A percentile compares a stretch with the other conserved stretches of the same genome.
These are phyloP conservation scores for Monilinia polystroma DNA, from an alignment of 2,329 filamentous ascomycete genomes.

Conservation along the genomic window DNA sequence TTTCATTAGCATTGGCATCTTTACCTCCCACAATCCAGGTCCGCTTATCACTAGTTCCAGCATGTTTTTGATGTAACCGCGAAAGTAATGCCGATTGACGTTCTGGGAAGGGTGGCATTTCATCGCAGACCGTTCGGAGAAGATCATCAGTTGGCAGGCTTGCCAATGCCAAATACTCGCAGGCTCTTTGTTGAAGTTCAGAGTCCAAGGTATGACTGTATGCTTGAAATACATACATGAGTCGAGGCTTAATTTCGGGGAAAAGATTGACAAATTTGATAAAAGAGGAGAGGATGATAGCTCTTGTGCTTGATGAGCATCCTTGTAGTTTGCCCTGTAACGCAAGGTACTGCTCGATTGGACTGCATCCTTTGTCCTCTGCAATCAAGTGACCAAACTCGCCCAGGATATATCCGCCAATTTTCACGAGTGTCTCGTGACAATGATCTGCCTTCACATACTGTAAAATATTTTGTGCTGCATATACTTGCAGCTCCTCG, in stretches of 20 bases:
- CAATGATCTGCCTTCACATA: constrained; percentile 92
- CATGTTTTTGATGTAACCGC: constrained; percentile 90
- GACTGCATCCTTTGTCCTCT: constrained; percentile 86
- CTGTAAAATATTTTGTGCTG: constrained; percentile 86
- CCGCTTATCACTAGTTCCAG: constrained; percentile 87
- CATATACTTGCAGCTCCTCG: constrained; percentile 95
- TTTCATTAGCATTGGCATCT: constrained; percentile 80
- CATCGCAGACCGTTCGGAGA: constrained; percentile 89
- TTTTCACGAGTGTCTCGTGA: constrained; percentile 96
- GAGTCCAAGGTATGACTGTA: constrained; percentile 95
- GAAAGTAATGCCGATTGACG: constrained; percentile 88
- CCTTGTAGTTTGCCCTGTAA: constrained; percentile 85
- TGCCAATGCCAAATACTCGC: constrained; percentile 86
- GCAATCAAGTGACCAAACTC: constrained; percentile 97
- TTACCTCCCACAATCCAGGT: constrained; percentile 99
- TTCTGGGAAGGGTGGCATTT: constrained; percentile 98
- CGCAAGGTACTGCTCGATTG: constrained; percentile 94
- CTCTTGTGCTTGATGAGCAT: constrained; percentile 84
- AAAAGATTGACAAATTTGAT: constrained; percentile 98
- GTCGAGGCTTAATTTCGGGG: constrained; percentile 94
- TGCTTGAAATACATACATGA: constrained; percentile 83
- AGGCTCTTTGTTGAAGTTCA: constrained; percentile 92
- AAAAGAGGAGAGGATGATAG: constrained; percentile 92
- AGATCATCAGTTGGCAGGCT: constrained; percentile 87
- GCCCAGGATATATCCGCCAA: constrained; percentile 91